Percentiles rank a stretch among this genome's conserved stretches.
Evolutionary conservation across 441 rosid genomes (phyloP).

Genomic region (Erysimum cheiri): DNA sequence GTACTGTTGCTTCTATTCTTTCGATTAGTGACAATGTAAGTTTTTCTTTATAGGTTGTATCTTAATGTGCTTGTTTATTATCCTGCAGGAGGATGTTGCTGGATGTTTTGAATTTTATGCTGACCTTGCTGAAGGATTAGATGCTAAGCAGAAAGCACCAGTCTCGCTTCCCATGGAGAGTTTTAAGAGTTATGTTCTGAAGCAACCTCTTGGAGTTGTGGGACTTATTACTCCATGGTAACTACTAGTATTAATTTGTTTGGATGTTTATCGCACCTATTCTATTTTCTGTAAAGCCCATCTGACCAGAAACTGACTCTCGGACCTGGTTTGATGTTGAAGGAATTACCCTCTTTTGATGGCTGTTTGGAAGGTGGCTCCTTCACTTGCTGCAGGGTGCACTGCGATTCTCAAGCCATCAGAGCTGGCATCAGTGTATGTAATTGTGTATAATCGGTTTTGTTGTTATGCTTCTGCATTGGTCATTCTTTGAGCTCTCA

Average conservation of each 20-base stretch:
- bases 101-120: slow-evolving; percentile 94
- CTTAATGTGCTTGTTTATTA: slow-evolving; percentile 39
- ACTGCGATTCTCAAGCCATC: slow-evolving; percentile 94
- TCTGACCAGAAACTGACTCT: neutral
- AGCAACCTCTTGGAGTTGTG: slow-evolving; percentile 94
- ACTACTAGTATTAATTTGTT: slow-evolving; percentile 14
- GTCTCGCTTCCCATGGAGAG: slow-evolving; percentile 81
- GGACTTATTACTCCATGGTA: slow-evolving; percentile 97
- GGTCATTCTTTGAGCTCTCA: slow-evolving; percentile 23
- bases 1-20: slow-evolving; percentile 48
- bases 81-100: slow-evolving; percentile 85
- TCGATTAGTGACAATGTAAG: neutral
- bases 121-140: slow-evolving; percentile 93
- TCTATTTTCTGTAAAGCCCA: neutral
- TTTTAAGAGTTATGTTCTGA: slow-evolving; percentile 73
- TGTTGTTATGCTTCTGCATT: slow-evolving; percentile 27
- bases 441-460: slow-evolving; percentile 23
- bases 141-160: slow-evolving; percentile 84
- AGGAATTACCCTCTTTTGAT: slow-evolving; percentile 97
- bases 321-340: slow-evolving; percentile 39
- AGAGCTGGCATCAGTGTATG: slow-evolving; percentile 86
- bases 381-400: slow-evolving; percentile 97
- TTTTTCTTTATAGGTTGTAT: slow-evolving; percentile 1
- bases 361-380: slow-evolving; percentile 99
- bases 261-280: neutral